Base-by-base conservation (phyloP, 768 basidiomycete genomes). In the Suillus bovinus region DNA sequence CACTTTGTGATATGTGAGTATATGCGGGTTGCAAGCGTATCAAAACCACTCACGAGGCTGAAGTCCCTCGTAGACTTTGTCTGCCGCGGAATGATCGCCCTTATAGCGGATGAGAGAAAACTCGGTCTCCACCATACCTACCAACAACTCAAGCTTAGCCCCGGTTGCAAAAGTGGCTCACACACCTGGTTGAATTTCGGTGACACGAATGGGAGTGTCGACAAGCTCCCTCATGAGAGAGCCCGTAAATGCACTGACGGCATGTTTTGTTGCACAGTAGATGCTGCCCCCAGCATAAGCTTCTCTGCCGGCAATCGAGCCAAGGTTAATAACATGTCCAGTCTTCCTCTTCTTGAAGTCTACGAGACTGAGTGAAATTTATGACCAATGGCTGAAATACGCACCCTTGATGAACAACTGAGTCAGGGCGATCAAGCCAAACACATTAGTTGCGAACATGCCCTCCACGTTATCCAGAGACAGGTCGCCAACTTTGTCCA, bases 301-400 rank as follows among this genome's bases (percentile, higher is more conserved):
- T 70, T 95, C 94, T 10, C 82, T 79, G 55, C 91, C 95, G 14
- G 97, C 96, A 62, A 99, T 85, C 13, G 94, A 96, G 9, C 97
- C 96, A 56, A 99, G 80, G 75, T 97, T 96, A 78, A 99, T 98
- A 68, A 99, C 80, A 78, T 96, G 94, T 0, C 94, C 93, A 5
- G 85, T 78, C 69, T 89, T 85, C 71, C 83, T 88, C 59, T 78
- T 81, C 72, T 90, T 93, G 80, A 94, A 93, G 62, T 90, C 91
- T 92, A 58, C 34, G 22, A 29, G 49, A 13, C 60, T 75, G 61
- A 67, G 55, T 29, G 59, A 31, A 49, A 44, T 8, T 10, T 63
- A 41, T 57, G 49, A 20, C 20, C 14, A 13, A 56, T 11, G 14
- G 22, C 17, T 44, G 57, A 20, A 39, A 54, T 54, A 60, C 56